Percentiles rank a stretch among this genome's conserved stretches.
Evolutionary conservation across 192 early-diverging fungal species (phyloP).

Genomic region (Linnemannia exigua): DNA sequence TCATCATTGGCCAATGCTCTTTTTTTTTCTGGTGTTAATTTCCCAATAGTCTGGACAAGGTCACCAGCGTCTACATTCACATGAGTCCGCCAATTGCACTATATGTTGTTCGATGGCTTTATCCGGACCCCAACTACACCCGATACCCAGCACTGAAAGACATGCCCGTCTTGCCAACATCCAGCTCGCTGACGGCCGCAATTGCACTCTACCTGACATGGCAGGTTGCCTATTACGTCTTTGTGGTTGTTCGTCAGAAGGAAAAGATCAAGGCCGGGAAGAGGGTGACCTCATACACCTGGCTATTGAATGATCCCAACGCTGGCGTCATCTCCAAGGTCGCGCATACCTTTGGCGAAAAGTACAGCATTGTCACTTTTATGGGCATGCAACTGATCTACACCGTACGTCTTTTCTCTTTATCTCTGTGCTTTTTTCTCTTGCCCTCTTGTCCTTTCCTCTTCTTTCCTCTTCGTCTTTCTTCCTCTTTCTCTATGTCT

Average conservation of each 20-base stretch:
- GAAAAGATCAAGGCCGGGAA: constrained; percentile 52
- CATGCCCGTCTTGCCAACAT: constrained; percentile 42
- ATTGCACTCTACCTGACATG: constrained; percentile 47
- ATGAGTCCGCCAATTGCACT: constrained; percentile 72
- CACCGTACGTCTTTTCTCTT: constrained; percentile 42
- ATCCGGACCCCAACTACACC: constrained; percentile 50
- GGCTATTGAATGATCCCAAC: constrained; percentile 67
- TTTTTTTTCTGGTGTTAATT: constrained; percentile 33
- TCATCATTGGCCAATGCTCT: constrained; percentile 7
- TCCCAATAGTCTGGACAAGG: constrained; percentile 72
- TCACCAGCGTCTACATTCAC: constrained; percentile 76
- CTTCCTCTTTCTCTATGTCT: not conserved
- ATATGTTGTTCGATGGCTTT: constrained; percentile 73
- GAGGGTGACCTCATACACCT: constrained; percentile 73
- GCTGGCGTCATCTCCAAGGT: constrained; percentile 56
- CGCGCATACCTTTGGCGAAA: constrained; percentile 61
- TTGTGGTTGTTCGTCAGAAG: constrained; percentile 39
- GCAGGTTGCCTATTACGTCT: constrained; percentile 47
- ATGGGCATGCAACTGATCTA: constrained; percentile 72
- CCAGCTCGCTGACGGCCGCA: constrained; percentile 21
- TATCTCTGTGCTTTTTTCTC: not conserved
- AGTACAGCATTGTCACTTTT: constrained; percentile 70
- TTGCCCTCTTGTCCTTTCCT: not conserved
- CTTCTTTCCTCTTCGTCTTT: not conserved
- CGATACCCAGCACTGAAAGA: constrained; percentile 63